phyloP scores from a whole-genome alignment of 192 early-diverging fungal species.

The Backusella luteola region DNA sequence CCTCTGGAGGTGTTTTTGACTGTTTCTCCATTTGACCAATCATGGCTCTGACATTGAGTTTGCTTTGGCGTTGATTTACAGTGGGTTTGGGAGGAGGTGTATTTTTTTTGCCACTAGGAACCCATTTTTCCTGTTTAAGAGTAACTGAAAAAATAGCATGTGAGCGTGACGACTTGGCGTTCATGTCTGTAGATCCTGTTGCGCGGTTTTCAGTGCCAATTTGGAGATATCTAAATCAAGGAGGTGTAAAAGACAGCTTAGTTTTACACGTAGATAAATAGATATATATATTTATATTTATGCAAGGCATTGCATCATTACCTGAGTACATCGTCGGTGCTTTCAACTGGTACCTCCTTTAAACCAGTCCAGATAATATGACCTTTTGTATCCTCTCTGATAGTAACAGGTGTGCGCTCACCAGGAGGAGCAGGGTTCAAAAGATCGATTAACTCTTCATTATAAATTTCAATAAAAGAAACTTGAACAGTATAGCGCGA shows the following conservation, averaged over 20 bases:
- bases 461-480: constrained; percentile 95
- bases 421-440: constrained; percentile 62
- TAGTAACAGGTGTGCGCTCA: constrained; percentile 60
- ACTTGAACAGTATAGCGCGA: constrained; percentile 54
- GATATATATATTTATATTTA: neutral
- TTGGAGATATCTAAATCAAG: constrained; percentile 46
- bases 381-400: constrained; percentile 85
- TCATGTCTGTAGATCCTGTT: constrained; percentile 96
- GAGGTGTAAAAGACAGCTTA: neutral
- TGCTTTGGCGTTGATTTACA: neutral
- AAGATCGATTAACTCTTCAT: constrained; percentile 96
- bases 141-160: constrained; percentile 97
- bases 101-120: constrained; percentile 13
- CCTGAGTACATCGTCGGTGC: constrained; percentile 70
- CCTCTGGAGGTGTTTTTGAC: constrained; percentile 11
- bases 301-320: constrained; percentile 28
- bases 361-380: constrained; percentile 84
- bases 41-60: constrained; percentile 29
- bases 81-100: neutral
- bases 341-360: constrained; percentile 67
- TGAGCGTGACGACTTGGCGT: constrained; percentile 89
- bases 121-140: constrained; percentile 73
- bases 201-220: constrained; percentile 76
- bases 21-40: constrained; percentile 35
- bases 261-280: constrained; percentile 1